Base-by-base conservation (phyloP, 2,329 filamentous ascomycete species). In the Huntiella savannae region DNA sequence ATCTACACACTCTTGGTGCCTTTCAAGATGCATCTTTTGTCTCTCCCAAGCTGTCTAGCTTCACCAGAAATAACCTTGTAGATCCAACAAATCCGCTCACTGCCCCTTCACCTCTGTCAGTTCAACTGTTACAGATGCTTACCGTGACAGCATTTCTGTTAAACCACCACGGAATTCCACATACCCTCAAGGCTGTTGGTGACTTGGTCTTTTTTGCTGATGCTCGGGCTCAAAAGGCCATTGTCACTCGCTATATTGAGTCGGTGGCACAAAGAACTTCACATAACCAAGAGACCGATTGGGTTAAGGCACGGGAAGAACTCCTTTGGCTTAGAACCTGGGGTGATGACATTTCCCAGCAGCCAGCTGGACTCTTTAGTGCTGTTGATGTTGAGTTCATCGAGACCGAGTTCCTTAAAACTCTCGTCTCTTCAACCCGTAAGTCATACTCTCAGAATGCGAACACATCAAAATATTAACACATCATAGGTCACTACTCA, bases 271-370 rank as follows among this genome's bases (percentile, higher is more conserved):
- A 60, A 41, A 67, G 66, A 46, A 64, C 65, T 10, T 63, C 70
- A 2, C 75, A 70, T 50, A 69, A 67, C 33, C 75, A 82, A 45
- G 77, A 82, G 49, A 67, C 67, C 33, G 74, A 72, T 50, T 82
- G 79, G 78, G 62, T 67, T 19, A 66, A 63, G 45, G 68, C 72
- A 10, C 69, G 81, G 48, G 70, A 70, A 37, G 75, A 79, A 54
- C 59, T 87, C 6, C 57, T 85, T 3, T 88, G 82, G 82, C 65
- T 88, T 28, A 75, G 77, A 56, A 70, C 71, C 54, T 87, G 82
- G 82, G 77, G 77, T 33, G 66, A 68, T 17, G 65, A 71, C 2
- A 36, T 52, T 3, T 52, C 38, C 3, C 36, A 45, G 10, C 62
- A 62, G 34, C 72, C 77, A 16, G 63, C 74, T 7, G 81, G 82